A percentile compares a stretch with the other conserved stretches of the same genome.
Evolutionary conservation across 2,329 filamentous ascomycete genomes (phyloP).

Genomic region (Colletotrichum sp.): DNA sequence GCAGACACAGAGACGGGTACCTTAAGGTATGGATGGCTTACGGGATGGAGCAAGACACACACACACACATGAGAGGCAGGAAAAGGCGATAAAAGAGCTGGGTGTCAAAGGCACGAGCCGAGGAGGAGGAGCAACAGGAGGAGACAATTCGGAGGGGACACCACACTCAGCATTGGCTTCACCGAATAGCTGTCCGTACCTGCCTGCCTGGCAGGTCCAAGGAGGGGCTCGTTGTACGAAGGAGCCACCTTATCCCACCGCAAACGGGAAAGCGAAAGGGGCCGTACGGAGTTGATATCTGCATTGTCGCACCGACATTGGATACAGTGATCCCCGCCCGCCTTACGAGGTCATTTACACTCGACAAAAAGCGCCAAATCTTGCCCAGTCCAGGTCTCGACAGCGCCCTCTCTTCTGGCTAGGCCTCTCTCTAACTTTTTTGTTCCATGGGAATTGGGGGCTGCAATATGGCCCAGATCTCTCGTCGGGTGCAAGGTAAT

Average conservation of each 20-base stretch:
- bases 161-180: not conserved
- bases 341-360: not conserved
- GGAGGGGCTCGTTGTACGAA: not conserved
- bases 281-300: not conserved
- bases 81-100: conserved; percentile 1
- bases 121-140: not conserved
- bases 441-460: not conserved
- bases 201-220: not conserved
- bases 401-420: not conserved
- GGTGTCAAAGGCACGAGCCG: conserved; percentile 11
- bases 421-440: not conserved
- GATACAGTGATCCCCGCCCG: not conserved
- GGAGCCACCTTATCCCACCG: not conserved
- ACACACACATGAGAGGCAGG: not conserved
- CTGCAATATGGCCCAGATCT: not conserved
- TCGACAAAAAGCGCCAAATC: not conserved
- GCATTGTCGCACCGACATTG: not conserved
- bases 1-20: not conserved
- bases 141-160: not conserved
- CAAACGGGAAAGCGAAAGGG: not conserved
- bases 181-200: not conserved
- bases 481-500: not conserved
- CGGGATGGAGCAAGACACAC: not conserved
- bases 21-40: not conserved
- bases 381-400: not conserved